These are phyloP conservation scores for Cryptococcus jaspeensis DNA, from an alignment of 1,284 basidiomycete genomes.

Conservation along the genomic window DNA sequence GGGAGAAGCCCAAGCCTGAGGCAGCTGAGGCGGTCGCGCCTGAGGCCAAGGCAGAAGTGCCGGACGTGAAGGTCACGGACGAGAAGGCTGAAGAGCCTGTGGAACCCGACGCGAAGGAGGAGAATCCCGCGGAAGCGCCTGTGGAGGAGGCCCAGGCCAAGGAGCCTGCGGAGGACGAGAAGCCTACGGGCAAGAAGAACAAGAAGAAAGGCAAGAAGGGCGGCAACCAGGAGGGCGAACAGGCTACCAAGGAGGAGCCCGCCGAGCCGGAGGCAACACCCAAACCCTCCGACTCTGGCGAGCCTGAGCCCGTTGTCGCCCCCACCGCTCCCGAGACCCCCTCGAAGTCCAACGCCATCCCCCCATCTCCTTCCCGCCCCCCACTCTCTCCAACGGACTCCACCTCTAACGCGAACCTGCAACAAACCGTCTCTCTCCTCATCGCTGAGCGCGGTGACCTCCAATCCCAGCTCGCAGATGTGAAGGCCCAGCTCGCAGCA, in stretches of 20 bases:
- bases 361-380: conserved; percentile 1
- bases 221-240: conserved; percentile 1
- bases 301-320: not conserved
- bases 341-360: not conserved
- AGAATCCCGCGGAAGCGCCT: not conserved
- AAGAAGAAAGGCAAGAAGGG: conserved; percentile 10
- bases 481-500: conserved; percentile 26
- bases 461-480: conserved; percentile 26
- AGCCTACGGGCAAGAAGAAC: conserved; percentile 4
- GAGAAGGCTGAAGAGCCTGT: not conserved
- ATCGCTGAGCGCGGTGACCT: conserved; percentile 42
- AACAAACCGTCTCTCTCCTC: conserved; percentile 42
- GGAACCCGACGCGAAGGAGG: not conserved
- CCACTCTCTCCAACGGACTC: conserved; percentile 14
- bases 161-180: not conserved
- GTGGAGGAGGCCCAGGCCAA: not conserved
- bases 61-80: not conserved
- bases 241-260: conserved; percentile 3
- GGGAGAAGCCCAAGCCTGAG: not conserved
- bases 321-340: not conserved
- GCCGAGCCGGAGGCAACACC: not conserved
- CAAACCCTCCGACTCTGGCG: not conserved
- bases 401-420: conserved; percentile 15
- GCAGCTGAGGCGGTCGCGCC: not conserved
- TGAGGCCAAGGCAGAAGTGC: conserved; percentile 2